Conservation (phyloP, 2,329 filamentous ascomycete genomes). For the Aspergillus clavatus region DNA sequence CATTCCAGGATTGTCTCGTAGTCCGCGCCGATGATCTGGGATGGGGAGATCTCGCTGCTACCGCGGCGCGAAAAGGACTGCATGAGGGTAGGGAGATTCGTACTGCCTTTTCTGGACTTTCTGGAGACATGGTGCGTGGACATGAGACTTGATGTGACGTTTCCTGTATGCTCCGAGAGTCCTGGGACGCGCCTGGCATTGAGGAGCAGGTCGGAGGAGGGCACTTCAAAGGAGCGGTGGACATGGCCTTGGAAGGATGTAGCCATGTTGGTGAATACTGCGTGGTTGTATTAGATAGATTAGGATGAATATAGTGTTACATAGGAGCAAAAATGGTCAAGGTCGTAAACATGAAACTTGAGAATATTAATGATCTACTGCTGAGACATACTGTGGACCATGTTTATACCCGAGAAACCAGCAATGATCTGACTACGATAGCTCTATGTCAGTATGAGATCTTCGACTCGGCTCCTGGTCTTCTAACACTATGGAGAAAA, state of each 20-base stretch:
- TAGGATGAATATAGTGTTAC: too few relatives aligned
- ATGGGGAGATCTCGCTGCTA: conserved; percentile 11
- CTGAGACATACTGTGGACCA: too few relatives aligned
- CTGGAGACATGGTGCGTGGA: conserved; percentile 4
- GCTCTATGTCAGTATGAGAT: too few relatives aligned
- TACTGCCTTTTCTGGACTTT: conserved; percentile 7
- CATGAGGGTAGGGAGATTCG: conserved; percentile 13
- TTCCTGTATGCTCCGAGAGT: conserved; percentile 1
- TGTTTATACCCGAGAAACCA: too few relatives aligned
- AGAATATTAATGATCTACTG: too few relatives aligned
- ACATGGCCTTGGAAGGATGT: conserved; percentile 15
- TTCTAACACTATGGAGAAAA: too few relatives aligned
- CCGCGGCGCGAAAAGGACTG: conserved; percentile 11
- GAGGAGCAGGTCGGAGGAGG: conserved; percentile 2
- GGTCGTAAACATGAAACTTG: too few relatives aligned
- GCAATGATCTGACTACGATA: too few relatives aligned
- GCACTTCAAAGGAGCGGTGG: conserved; percentile 10
- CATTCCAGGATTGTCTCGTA: conserved; percentile 25
- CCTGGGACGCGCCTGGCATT: conserved; percentile 4
- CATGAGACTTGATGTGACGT: conserved; percentile 1
- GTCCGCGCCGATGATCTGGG: conserved; percentile 8
- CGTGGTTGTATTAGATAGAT: too few relatives aligned
- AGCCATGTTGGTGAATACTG: conserved; percentile 13
- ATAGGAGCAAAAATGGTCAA: too few relatives aligned
- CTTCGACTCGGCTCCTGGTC: too few relatives aligned